Conservation (phyloP, 1,284 basidiomycete genomes). For the Ustilago xerochloae region DNA sequence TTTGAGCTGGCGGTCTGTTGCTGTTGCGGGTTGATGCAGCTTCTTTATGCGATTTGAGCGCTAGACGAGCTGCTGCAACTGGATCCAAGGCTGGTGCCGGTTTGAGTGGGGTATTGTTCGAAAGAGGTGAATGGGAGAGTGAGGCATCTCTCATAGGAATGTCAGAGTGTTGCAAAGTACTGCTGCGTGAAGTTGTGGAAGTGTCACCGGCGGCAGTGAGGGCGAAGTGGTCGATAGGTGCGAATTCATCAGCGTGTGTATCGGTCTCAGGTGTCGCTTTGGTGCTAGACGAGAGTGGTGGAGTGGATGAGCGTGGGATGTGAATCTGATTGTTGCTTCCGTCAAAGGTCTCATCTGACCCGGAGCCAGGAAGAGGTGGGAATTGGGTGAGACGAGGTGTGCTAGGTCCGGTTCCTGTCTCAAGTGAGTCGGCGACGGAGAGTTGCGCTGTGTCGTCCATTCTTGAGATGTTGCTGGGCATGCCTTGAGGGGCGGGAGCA, state of each 20-base stretch:
- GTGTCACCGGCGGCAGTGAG: background rate
- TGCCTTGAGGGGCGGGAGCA: conserved; percentile 1
- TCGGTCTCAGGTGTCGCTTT: conserved; percentile 11
- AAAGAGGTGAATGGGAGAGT: background rate
- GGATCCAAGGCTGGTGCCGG: conserved; percentile 17
- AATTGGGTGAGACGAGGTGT: conserved; percentile 15
- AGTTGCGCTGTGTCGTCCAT: conserved; percentile 22
- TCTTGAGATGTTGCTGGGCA: background rate
- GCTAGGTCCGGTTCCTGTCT: background rate
- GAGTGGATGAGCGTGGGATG: conserved; percentile 30
- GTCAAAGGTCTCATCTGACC: conserved; percentile 15
- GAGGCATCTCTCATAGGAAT: conserved; percentile 18
- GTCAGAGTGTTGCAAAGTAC: background rate
- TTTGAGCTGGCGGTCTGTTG: conserved; percentile 15
- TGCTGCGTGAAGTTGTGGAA: background rate
- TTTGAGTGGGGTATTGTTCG: background rate
- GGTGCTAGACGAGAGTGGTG: conserved; percentile 12
- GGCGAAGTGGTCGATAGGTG: background rate
- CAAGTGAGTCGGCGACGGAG: conserved; percentile 7
- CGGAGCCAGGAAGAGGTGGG: background rate
- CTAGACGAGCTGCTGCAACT: conserved; percentile 32
- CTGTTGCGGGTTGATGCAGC: no score
- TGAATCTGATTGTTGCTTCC: background rate
- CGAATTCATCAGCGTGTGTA: conserved; percentile 5
- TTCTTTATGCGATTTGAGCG: conserved; percentile 27